Conservation (phyloP, 2,329 filamentous ascomycete species). For the Cercospora sp. region DNA sequence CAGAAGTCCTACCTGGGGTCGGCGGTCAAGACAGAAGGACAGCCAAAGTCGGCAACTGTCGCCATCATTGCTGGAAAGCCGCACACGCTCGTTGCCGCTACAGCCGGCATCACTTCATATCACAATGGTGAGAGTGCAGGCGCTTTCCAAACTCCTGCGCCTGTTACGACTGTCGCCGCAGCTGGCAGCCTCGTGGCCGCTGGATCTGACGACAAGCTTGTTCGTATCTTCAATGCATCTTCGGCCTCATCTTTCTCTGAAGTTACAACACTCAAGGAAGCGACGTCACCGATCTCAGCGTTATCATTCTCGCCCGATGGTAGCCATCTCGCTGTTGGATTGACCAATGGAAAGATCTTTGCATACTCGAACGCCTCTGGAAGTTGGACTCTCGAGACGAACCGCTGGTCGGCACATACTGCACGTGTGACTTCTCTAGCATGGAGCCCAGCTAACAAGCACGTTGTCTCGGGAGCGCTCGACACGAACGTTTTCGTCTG, state of each 20-base stretch:
- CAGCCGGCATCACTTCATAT: conserved; percentile 61
- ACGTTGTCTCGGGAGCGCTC: conserved; percentile 79
- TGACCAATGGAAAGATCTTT: conserved; percentile 81
- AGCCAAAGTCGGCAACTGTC: conserved; percentile 73
- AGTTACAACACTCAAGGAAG: conserved; percentile 62
- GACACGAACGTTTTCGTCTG: conserved; percentile 94
- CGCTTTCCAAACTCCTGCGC: conserved; percentile 57
- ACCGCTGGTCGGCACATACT: conserved; percentile 74
- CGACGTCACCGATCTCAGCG: conserved; percentile 71
- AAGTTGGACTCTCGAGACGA: conserved; percentile 70
- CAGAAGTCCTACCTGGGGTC: conserved; percentile 74
- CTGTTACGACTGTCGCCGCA: conserved; percentile 69
- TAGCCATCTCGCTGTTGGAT: conserved; percentile 77
- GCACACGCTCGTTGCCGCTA: conserved; percentile 54
- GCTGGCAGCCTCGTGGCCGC: conserved; percentile 69
- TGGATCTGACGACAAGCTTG: conserved; percentile 70
- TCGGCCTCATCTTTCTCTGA: conserved; percentile 54
- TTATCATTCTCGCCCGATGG: conserved; percentile 82
- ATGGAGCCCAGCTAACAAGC: conserved; percentile 77
- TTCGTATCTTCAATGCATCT: conserved; percentile 71
- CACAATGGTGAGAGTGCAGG: conserved; percentile 53
- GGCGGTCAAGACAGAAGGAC: conserved; percentile 67
- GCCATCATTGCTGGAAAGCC: conserved; percentile 57
- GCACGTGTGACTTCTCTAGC: conserved; percentile 66
- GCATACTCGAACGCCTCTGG: conserved; percentile 61